Evolutionary conservation across 345 rosid genomes (phyloP), one percentile per base, ranked within the genome.

Genomic region (Camelina neglecta): DNA sequence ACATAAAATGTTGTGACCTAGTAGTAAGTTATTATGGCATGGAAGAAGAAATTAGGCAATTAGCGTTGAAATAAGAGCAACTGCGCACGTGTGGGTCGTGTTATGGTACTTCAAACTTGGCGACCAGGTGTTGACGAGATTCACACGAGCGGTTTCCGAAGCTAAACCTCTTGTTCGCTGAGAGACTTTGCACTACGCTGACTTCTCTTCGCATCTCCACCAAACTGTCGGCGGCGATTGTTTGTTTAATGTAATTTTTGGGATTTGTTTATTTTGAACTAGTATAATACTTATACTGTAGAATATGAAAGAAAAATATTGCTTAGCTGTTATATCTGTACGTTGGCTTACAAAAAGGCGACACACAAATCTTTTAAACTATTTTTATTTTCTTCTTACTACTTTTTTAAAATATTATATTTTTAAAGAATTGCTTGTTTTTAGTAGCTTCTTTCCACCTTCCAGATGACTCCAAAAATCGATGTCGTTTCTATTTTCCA

Each of bases 291-390:
- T 18, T 18, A 18, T 18, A 21, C 23, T 21, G 23, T 21, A 72
- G 24, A 57, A 10, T 49, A 59, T 31, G 8, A 20, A 31, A 59
- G 2, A 66, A 66, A 66, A 49, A 41, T 66, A 29, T 29, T 29
- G 90, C 88, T 82, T 75, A 84, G 90, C 91, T 87, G 89, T 60
- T 85, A 38, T 81, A 79, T 69, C 71, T 81, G 83, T 83, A 83
- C 85, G 65, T 68, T 71, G 75, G 58, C 71, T 73, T 73, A 47
- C 83, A 76, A 61, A 39, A 60, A 49, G 75, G 82, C 79, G 66
- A 81, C 86, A 73, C 67, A 65, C 80, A 79, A 87, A 82, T 87
- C 85, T 85, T 77, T 38, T 73, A 58, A 67, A 77, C n/a, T 73
- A 59, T 51, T 50, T 24, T 48, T 48, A 7, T 47, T 47, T 16